Percentiles rank a stretch among this genome's conserved stretches.
Evolutionary conservation across 2,329 filamentous ascomycete genomes (phyloP).

Genomic region (Talaromyces rugulosus): DNA sequence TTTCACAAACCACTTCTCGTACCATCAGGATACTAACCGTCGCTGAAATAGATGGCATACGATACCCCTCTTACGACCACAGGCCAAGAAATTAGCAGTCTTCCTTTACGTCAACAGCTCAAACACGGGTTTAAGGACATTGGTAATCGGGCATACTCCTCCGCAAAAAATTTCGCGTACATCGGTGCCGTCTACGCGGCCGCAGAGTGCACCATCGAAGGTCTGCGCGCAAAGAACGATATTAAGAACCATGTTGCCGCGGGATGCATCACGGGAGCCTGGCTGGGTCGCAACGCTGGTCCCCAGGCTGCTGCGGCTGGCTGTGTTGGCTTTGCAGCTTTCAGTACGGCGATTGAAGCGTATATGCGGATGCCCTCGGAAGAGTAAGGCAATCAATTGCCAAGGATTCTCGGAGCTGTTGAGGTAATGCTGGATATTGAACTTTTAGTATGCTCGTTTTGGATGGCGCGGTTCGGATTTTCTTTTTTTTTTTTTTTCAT

Average conservation of each 20-base stretch:
- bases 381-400: conserved; percentile 21
- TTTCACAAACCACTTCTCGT: background rate
- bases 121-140: conserved; percentile 88
- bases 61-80: conserved; percentile 75
- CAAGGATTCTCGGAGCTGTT: background rate
- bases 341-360: conserved; percentile 84
- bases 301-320: conserved; percentile 84
- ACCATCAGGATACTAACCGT: conserved; percentile 1
- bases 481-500: background rate
- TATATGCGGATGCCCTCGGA: conserved; percentile 74
- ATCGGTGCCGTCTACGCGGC: conserved; percentile 88
- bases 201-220: conserved; percentile 94
- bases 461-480: background rate
- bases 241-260: conserved; percentile 80
- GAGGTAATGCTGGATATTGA: background rate
- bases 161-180: conserved; percentile 90
- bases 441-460: background rate
- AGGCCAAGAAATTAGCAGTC: conserved; percentile 53
- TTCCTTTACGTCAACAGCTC: conserved; percentile 81
- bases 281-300: conserved; percentile 79
- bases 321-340: conserved; percentile 90
- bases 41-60: conserved; percentile 77
- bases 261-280: conserved; percentile 86
- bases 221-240: conserved; percentile 86
- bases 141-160: conserved; percentile 75